Evolutionary conservation across 1,284 basidiomycete species (phyloP), one percentile per base, ranked within the genome.

Genomic region (Tylopilus sp.): DNA sequence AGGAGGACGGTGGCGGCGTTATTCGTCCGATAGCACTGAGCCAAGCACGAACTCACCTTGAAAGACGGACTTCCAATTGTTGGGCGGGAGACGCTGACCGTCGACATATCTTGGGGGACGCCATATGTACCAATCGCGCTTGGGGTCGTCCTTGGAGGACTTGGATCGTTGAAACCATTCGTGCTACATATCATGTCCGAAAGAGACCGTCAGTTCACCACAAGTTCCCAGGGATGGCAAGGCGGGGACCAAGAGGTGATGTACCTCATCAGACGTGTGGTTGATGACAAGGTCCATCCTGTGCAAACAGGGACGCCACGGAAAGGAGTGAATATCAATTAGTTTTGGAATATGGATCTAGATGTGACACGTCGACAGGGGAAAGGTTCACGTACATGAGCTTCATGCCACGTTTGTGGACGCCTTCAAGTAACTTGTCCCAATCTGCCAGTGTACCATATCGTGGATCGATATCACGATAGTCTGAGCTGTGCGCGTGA

Each of bases 271-370:
- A 2, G 84, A 88, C 7, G 81, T 82, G 66, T 90, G 88, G 66
- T 90, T 91, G n/a, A 85, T 81, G 28, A 90, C 88, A 3, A 91
- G 77, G 64, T 90, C 86, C 74, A 89, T 85, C 64, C 81, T 82
- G 58, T 44, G 50, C 36, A 41, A 44, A 44, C 44, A 51, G 33
- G 48, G 46, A 47, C 42, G 35, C 39, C 48, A 34, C 39, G 21
- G 24, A 36, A 42, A 37, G 43, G 34, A 46, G 41, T 44, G 20
- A 30, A 53, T 44, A 44, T 35, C 35, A 34, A 43, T 29, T 39
- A 4, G 35, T 21, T 42, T 21, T 26, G 17, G 31, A 30, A 45
- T 37, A 26, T 4, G 20, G 18, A 58, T 52, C 51, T 53, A 35
- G 50, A 58, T 46, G 52, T 57, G 48, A 61, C 44, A 42, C 8